Conservation (phyloP, 495 filamentous ascomycete genomes). For the Chaetomium tenue region DNA sequence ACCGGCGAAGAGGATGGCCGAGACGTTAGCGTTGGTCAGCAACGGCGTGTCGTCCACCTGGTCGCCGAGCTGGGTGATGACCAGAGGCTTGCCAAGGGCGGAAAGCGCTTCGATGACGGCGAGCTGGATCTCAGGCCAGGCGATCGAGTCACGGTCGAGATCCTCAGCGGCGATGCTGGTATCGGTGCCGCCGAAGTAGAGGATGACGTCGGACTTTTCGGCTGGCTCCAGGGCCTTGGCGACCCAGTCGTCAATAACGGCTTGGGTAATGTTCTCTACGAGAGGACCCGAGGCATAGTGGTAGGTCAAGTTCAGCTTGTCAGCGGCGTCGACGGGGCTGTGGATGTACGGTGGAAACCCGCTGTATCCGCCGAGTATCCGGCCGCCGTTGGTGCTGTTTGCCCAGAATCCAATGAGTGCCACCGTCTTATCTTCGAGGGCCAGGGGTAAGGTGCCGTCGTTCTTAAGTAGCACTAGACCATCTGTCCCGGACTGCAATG, state of each 20-base stretch:
- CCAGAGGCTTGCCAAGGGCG: conserved; percentile 37
- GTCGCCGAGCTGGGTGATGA: conserved; percentile 48
- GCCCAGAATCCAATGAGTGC: conserved; percentile 47
- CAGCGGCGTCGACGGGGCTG: conserved; percentile 37
- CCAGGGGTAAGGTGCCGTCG: conserved; percentile 30
- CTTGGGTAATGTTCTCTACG: conserved; percentile 46
- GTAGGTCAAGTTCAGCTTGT: conserved; percentile 24
- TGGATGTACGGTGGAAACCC: conserved; percentile 40
- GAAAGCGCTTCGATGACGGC: conserved; percentile 41
- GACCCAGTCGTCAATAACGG: conserved; percentile 44
- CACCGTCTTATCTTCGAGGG: conserved; percentile 26
- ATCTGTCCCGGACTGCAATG: conserved; percentile 37
- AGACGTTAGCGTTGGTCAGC: conserved; percentile 50
- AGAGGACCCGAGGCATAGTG: conserved; percentile 35
- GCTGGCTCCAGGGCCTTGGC: conserved; percentile 37
- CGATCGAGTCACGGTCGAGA: conserved; percentile 42
- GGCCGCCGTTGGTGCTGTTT: conserved; percentile 18
- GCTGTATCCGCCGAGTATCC: conserved; percentile 44
- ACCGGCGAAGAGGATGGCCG: conserved; percentile 52
- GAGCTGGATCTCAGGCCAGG: conserved; percentile 47
- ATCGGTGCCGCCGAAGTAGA: conserved; percentile 50
- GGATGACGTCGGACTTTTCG: conserved; percentile 39
- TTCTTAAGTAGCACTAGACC: conserved; percentile 44
- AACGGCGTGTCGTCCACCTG: conserved; percentile 56
- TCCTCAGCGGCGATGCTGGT: conserved; percentile 35